Evolutionary conservation across 2,329 filamentous ascomycete genomes (phyloP), one percentile per base, ranked within the genome.

Genomic region (Aspergillus versicolor): DNA sequence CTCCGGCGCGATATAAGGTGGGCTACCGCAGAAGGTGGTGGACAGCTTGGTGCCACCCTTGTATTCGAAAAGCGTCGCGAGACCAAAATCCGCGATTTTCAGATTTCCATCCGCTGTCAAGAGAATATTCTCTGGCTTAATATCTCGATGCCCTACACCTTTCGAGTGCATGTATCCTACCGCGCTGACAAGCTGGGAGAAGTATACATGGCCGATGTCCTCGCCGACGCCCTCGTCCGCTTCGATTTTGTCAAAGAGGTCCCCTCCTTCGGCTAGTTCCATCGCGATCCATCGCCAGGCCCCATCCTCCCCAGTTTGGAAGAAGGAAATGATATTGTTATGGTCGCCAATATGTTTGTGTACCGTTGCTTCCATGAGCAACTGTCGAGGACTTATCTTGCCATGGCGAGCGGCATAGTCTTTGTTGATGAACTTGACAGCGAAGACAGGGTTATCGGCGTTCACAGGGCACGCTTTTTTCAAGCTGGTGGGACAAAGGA

Each of bases 161-260:
- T 94, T 97, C 34, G 90, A 91, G 76, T 99, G 94, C 84, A 97
- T 95, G 77, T 92, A 99, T 69, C 88, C 88, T 61, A 97, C 90
- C 8, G 93, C 94, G 70, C 87, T 87, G 66, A 97, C 84, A 60
- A 99, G 84, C 77, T 99, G 94, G 3, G 88, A 84, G 73, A 99
- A 99, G 79, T 97, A 99, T 60, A 97, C 86, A 72, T 99, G 95
- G 34, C 94, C 93, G 70, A 99, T 91, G 71, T 97, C 91, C 73
- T 96, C 87, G 6, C 88, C 85, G n/a, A 97, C 91, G 47, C 94
- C 94, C 44, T 93, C 90, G 73, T 99, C 94, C 17, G 94, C 92
- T 77, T 99, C 95, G 66, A 99, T 97, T 80, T 99, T 99, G 85
- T 99, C 94, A 74, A 99, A 99, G 7, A 99, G 82, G 72, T 99